Evolutionary conservation across 2,329 filamentous ascomycete species (phyloP), one percentile per base, ranked within the genome.

Genomic region (Paecilomyces sp.): DNA sequence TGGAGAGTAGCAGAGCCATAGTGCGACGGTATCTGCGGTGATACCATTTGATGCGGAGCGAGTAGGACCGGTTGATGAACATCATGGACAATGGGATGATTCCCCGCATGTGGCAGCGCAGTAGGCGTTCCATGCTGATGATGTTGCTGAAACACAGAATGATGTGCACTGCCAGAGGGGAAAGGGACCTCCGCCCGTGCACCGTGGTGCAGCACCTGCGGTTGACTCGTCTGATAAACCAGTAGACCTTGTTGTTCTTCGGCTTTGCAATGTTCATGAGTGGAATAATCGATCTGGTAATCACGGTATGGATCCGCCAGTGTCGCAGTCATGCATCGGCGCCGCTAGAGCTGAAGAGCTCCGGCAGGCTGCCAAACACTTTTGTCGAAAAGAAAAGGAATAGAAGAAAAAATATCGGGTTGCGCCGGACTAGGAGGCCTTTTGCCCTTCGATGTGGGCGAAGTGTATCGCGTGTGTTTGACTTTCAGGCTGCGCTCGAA

Each of bases 291-390:
- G 83, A 89, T 86, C 84, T 88, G 84, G 82, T 88, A 88, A 80
- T 87, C 85, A 83, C 86, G 85, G 81, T 90, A 90, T 77, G 87
- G 85, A 82, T 85, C 83, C 82, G 85, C 86, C 85, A 89, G 85
- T 80, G 84, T 88, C 83, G 79, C 84, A 81, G 81, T 83, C 78
- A 84, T 83, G 77, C 85, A 88, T 88, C 83, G 85, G 85, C 85
- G 83, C 85, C 85, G 85, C 87, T 86, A 89, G 87, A 89, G 86
- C 86, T 82, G 62, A 60, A 61, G 83, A 85, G 86, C 87, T 84
- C 86, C 86, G 85, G 85, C 86, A 86, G 86, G 71, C 68, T 68
- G 64, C 64, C 66, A 62, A 61, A 62, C 60, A 55, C 55, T 60
- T 57, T 60, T 58, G 61, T 61, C 36, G 47, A 56, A 25, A 57